A percentile compares a stretch with the other conserved stretches of the same genome.
Conservation (phyloP, 164 flowering plant genomes). For the Vitis rotundifolia region DNA sequence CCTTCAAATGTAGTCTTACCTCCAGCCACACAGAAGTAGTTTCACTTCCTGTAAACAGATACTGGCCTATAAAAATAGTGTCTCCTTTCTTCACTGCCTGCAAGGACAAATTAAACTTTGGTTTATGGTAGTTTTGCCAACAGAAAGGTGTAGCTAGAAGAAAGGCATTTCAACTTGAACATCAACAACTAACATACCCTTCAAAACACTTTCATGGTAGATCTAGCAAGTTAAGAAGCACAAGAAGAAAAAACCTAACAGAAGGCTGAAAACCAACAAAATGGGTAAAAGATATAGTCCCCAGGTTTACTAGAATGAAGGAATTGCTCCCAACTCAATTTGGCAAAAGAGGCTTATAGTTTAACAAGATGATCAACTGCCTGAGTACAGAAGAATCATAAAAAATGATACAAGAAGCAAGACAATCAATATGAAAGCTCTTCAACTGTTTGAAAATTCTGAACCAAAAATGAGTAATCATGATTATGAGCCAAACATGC, state of each 20-base stretch:
- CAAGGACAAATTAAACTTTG: slow-evolving; percentile 10
- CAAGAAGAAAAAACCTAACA: neutral
- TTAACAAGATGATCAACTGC: too few species aligned
- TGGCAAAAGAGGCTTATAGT: neutral
- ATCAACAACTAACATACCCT: neutral
- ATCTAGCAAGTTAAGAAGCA: neutral
- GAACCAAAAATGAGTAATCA: too few species aligned
- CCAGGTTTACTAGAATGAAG: neutral
- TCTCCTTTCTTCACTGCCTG: slow-evolving; percentile 84
- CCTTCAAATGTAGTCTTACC: slow-evolving; percentile 29
- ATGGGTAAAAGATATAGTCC: neutral
- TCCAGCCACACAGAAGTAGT: slow-evolving; percentile 76
- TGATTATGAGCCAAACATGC: too few species aligned
- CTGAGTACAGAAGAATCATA: too few species aligned
- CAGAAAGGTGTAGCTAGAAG: neutral
- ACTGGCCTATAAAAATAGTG: slow-evolving; percentile 77
- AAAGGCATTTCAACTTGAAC: neutral
- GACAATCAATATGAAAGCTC: too few species aligned
- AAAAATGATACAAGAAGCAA: too few species aligned
- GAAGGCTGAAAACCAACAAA: neutral
- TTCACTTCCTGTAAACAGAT: slow-evolving; percentile 69
- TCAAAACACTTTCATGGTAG: neutral
- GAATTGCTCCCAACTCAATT: neutral
- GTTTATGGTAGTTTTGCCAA: neutral
- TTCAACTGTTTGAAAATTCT: too few species aligned